phyloP scores from a whole-genome alignment of 169 alveolate genomes.

The Babesia caballi region DNA sequence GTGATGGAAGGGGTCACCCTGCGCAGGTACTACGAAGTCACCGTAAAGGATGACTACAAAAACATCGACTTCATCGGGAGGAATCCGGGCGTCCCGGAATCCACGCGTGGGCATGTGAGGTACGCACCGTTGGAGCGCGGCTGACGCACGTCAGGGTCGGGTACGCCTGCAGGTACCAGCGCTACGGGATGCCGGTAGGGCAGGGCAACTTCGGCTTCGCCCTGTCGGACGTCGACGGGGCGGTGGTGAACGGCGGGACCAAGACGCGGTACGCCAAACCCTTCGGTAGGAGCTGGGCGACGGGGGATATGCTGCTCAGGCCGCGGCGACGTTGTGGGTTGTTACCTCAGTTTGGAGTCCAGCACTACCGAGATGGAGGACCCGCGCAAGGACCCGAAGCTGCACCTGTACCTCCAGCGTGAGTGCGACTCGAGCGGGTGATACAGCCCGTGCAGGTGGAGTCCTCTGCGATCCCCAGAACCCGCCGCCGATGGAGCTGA shows the following conservation, averaged over 20 bases:
- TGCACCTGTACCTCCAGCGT: conserved; percentile 77
- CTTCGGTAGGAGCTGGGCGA: conserved; percentile 3
- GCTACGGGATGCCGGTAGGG: conserved; percentile 80
- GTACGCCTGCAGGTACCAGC: conserved; percentile 84
- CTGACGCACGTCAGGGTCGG: conserved; percentile 74
- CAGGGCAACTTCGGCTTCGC: conserved; percentile 66
- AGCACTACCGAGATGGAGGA: conserved; percentile 66
- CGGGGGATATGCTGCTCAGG: background rate
- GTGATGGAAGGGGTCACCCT: too few relatives aligned
- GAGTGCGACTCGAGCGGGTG: too few relatives aligned
- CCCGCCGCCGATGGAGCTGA: conserved; percentile 68
- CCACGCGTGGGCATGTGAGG: conserved; percentile 49
- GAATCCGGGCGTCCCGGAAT: background rate
- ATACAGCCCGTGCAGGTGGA: conserved; percentile 75
- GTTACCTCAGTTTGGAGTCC: conserved; percentile 67
- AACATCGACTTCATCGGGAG: conserved; percentile 34
- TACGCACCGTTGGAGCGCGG: conserved; percentile 2
- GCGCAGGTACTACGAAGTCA: conserved; percentile 75
- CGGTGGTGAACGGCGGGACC: background rate
- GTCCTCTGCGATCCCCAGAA: conserved; percentile 79
- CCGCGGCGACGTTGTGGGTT: conserved; percentile 72
- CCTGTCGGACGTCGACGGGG: conserved; percentile 60
- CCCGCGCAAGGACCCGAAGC: conserved; percentile 79
- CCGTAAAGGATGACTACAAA: conserved; percentile 3
- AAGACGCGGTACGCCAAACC: conserved; percentile 39